A percentile compares a stretch with the other conserved stretches of the same genome.
These are phyloP conservation scores for Aspergillus sp. DNA, from an alignment of 2,329 filamentous ascomycete genomes.

Conservation along the genomic window DNA sequence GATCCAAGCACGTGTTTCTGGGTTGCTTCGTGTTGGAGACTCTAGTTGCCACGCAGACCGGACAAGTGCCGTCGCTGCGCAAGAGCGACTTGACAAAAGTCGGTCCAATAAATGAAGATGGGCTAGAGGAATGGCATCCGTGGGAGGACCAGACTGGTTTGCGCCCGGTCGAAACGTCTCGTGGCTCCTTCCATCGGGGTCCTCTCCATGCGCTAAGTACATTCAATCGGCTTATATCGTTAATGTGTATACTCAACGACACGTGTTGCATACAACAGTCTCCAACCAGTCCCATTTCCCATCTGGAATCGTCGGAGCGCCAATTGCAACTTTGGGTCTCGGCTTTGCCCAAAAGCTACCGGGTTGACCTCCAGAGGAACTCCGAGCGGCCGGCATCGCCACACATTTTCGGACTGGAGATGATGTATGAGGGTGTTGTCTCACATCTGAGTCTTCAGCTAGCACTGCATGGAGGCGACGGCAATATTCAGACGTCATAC, in stretches of 20 bases:
- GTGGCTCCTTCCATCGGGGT: slow-evolving; percentile 33
- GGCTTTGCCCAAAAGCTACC: slow-evolving; percentile 30
- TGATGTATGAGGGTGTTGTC: slow-evolving; percentile 32
- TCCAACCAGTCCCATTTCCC: slow-evolving; percentile 20
- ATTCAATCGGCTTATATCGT: slow-evolving; percentile 51
- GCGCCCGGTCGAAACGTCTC: slow-evolving; percentile 24
- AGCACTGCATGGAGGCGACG: slow-evolving; percentile 23
- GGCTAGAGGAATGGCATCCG: slow-evolving; percentile 71
- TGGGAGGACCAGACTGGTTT: slow-evolving; percentile 57
- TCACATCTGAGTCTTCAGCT: slow-evolving; percentile 27
- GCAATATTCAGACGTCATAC: slow-evolving; percentile 19
- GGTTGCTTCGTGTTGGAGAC: slow-evolving; percentile 57
- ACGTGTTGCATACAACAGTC: slow-evolving; percentile 29
- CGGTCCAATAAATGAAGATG: slow-evolving; percentile 60
- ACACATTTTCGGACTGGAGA: slow-evolving; percentile 35
- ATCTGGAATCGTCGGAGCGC: slow-evolving; percentile 30
- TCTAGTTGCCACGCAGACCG: slow-evolving; percentile 49
- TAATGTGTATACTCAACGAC: slow-evolving; percentile 37
- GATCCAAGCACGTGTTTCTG: slow-evolving; percentile 47
- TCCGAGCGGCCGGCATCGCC: slow-evolving; percentile 26
- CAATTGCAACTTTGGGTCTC: slow-evolving; percentile 34
- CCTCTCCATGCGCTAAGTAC: slow-evolving; percentile 51
- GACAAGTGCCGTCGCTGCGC: slow-evolving; percentile 46
- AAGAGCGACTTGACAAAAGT: slow-evolving; percentile 52
- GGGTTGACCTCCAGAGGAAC: slow-evolving; percentile 28